Evolutionary conservation across 2,329 filamentous ascomycete species (phyloP).

Genomic region (Pseudodiploospora longispora): DNA sequence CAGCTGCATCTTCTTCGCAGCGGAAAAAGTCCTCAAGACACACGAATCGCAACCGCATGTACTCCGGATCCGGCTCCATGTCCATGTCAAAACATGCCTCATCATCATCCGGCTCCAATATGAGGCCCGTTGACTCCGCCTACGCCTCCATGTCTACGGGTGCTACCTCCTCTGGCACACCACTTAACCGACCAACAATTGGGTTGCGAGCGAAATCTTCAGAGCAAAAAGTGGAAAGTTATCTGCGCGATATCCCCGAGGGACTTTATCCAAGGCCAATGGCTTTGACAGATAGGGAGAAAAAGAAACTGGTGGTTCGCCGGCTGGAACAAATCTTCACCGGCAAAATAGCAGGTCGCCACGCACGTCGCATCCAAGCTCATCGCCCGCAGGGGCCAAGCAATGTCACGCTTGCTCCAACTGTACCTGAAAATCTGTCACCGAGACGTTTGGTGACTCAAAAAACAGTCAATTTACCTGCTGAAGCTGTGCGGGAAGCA

Average conservation of each 20-base stretch:
- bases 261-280: conserved; percentile 55
- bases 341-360: conserved; percentile 48
- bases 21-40: conserved; percentile 34
- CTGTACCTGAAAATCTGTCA: conserved; percentile 20
- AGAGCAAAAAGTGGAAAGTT: conserved; percentile 58
- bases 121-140: conserved; percentile 50
- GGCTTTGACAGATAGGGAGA: conserved; percentile 62
- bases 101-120: conserved; percentile 44
- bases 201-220: conserved; percentile 32
- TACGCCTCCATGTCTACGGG: conserved; percentile 60
- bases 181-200: conserved; percentile 27
- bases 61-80: conserved; percentile 33
- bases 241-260: conserved; percentile 64
- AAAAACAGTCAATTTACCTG: conserved; percentile 18
- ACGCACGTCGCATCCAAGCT: conserved; percentile 20
- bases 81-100: conserved; percentile 45
- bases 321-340: conserved; percentile 76
- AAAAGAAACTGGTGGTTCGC: conserved; percentile 68
- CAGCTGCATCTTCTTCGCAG: conserved; percentile 31
- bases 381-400: conserved; percentile 11
- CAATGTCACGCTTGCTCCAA: conserved; percentile 9
- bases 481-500: conserved; percentile 39
- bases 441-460: conserved; percentile 8
- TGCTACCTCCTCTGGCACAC: conserved; percentile 35
- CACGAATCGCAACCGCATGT: conserved; percentile 27